Percentiles rank a stretch among this genome's conserved stretches.
Evolutionary conservation across 441 rosid genomes (phyloP).

Genomic region (Melastoma candidum): DNA sequence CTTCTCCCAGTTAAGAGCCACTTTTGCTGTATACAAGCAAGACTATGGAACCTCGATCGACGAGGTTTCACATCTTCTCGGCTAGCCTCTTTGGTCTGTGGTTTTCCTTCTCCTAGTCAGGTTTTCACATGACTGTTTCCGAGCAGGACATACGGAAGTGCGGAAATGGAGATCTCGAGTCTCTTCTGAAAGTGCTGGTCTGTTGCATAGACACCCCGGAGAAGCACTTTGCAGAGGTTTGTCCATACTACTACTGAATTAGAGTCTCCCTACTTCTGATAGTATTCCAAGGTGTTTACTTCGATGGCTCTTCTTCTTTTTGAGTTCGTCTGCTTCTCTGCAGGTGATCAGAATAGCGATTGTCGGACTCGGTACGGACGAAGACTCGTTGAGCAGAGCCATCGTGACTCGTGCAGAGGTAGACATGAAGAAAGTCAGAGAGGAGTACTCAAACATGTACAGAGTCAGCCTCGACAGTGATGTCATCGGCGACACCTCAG

Average conservation of each 20-base stretch:
- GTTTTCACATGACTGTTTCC: constrained; percentile 1
- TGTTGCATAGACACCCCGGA: constrained; percentile 58
- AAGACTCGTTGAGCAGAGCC: constrained; percentile 69
- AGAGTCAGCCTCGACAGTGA: constrained; percentile 50
- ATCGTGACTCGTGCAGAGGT: constrained; percentile 70
- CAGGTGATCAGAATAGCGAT: constrained; percentile 54
- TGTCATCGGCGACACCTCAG: constrained; percentile 63
- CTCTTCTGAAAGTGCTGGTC: constrained; percentile 36
- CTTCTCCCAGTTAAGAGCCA: constrained; percentile 58
- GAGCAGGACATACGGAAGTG: constrained; percentile 50
- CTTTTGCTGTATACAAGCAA: constrained; percentile 52
- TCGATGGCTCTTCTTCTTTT: not conserved
- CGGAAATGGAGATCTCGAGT: constrained; percentile 49
- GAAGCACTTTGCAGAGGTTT: constrained; percentile 82
- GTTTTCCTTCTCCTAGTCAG: not conserved
- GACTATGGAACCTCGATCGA: constrained; percentile 41
- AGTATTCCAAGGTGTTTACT: not conserved
- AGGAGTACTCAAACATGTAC: constrained; percentile 44
- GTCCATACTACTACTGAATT: not conserved
- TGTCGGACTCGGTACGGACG: constrained; percentile 76
- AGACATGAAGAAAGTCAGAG: constrained; percentile 60
- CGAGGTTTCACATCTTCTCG: constrained; percentile 35
- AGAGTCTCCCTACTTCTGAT: not conserved
- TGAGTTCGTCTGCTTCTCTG: constrained; percentile 3
- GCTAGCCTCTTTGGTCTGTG: not conserved